Evolutionary conservation across 139 green algal genomes (phyloP), one percentile per base, ranked within the genome.

Genomic region (Chlamydomonas sp.): DNA sequence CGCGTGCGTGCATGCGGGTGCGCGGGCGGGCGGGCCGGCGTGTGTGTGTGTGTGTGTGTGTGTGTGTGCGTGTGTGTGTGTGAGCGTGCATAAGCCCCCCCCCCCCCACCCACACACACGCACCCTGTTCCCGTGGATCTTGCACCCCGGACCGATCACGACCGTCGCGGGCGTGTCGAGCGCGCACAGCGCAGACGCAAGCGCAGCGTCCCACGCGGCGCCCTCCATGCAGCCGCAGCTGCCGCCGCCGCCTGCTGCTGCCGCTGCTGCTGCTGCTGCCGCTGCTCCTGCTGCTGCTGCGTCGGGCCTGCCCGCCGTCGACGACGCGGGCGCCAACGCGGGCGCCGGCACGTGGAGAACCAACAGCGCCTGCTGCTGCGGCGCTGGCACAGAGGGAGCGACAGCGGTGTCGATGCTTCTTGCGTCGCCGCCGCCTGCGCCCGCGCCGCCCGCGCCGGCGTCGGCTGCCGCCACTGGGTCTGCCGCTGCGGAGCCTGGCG

Each of bases 61-160:
- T n/a, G n/a, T n/a, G n/a, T n/a, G n/a, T n/a, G n/a, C n/a, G n/a
- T n/a, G n/a, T n/a, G n/a, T n/a, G n/a, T n/a, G n/a, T n/a, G n/a
- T n/a, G n/a, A n/a, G n/a, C n/a, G n/a, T n/a, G n/a, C n/a, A n/a
- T n/a, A n/a, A n/a, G n/a, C n/a, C n/a, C n/a, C n/a, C n/a, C n/a
- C n/a, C n/a, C n/a, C n/a, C n/a, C n/a, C n/a, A n/a, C n/a, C n/a
- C n/a, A n/a, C n/a, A n/a, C 24, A 61, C 29, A 61, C 5, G 50
- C 50, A 61, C 50, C 24, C 34, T 69, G 48, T 72, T 72, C 3
- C 54, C 58, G 33, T 73, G 67, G 0, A 79, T 35, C 35, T 35
- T 69, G 60, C 67, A 74, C 3, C 73, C 73, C 1, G 73, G 73
- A 4, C 73, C 73, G 5, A 79, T 36, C 26, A 79, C 47, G 35